Evolutionary conservation across 139 green algal species (phyloP), one percentile per base, ranked within the genome.

Genomic region (Coelastrella sp.): DNA sequence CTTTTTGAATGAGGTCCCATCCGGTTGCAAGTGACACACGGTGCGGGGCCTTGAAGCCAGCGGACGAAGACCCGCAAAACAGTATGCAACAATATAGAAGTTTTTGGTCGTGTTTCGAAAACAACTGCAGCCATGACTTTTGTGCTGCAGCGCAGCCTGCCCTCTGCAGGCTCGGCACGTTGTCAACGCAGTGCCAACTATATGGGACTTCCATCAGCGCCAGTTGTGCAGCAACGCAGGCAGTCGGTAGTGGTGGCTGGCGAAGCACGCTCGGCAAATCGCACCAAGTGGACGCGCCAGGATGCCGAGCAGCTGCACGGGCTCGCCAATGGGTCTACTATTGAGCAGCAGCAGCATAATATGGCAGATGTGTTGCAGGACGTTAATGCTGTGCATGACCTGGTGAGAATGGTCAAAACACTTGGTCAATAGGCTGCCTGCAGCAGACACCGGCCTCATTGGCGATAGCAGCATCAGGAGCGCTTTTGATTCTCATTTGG

Each of bases 251-350:
- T 83, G 20, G 86, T 86, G 20, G 81, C 88, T 17, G 95, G 95
- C 5, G 95, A 97, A 87, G 86, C 91, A 4, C 91, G 95, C n/a
- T 96, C 93, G 22, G 94, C 95, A 10, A 97, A 97, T 64, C 90
- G 95, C 57, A 94, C 95, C 4, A 94, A 96, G 83, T 97, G 95
- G 95, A 88, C 94, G 0, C 77, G 59, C 8, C 6, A 76, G 8
- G 92, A 93, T 71, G 58, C 64, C 80, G 73, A 79, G 56, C 16
- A 80, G 73, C 10, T 92, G 79, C 78, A 93, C 60, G 20, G 87
- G 54, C 65, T 80, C 89, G 61, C 4, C 32, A 66, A 32, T 78
- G 90, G 23, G 10, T 6, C 19, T 71, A 56, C 6, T 23, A 56
- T 7, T 14, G 8, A 66, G 4, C 23, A 32, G 14, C 82, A 80